Evolutionary conservation across 2,329 filamentous ascomycete genomes (phyloP), one percentile per base, ranked within the genome.

Genomic region (Neonectria ditissima): DNA sequence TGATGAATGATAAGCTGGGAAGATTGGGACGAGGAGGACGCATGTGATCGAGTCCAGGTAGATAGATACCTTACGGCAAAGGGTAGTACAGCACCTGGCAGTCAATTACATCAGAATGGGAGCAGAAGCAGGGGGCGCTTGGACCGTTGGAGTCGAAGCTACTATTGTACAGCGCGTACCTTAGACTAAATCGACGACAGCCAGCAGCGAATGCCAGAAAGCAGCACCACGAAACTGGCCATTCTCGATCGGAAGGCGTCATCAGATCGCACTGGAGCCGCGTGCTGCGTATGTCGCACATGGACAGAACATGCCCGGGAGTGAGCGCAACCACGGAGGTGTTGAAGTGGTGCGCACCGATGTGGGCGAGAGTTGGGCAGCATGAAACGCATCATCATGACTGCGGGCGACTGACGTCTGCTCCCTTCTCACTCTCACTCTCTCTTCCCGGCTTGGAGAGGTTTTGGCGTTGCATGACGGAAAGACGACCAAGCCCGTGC

Each of bases 141-240:
- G 26, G 45, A 50, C 26, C 14, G 26, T 32, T 50, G 45, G 26
- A 32, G 26, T 32, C 18, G 45, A 28, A 20, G 45, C 45, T 50
- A 50, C 45, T n/a, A n/a, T n/a, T n/a, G n/a, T n/a, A n/a, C n/a
- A n/a, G n/a, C n/a, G 28, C n/a, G n/a, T 13, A 10, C 26, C 26
- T n/a, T 28, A 50, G 16, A 50, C 39, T 41, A 43, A 50, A 50
- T 26, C n/a, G 28, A 37, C 32, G 22, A 57, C 52, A 48, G 41
- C 55, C 47, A 47, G 41, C 55, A 53, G 56, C 13, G 8, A 32
- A 32, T 30, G 8, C 26, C 18, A 14, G 24, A 44, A n/a, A 53
- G 30, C 43, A 48, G 50, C 55, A 47, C 43, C n/a, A 52, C 41
- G 53, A 47, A 61, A 45, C 51, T 65, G 39, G 54, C 43, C 22